Base-by-base conservation (phyloP, 2,329 filamentous ascomycete genomes). In the Cladosporium sp. region DNA sequence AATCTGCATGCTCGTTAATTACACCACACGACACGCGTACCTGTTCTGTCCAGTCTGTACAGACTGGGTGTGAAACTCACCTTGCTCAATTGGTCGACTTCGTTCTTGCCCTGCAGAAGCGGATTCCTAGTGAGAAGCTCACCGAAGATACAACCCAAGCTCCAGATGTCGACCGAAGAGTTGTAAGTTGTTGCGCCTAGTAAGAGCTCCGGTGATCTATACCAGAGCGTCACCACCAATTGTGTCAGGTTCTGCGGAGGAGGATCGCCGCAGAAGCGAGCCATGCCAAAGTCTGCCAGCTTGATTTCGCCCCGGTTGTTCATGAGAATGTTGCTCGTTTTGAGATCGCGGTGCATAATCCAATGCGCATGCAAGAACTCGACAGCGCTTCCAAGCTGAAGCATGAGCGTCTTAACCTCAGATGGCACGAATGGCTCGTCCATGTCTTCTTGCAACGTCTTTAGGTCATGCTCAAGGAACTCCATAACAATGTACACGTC, bases 271-370 rank as follows among this genome's bases (percentile, higher is more conserved):
- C 91, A 91, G 80, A 95, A 95, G 32, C 95, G 87, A 3, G 95
- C 94, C 92, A 99, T 97, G 78, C 95, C 95, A 76, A 99, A 99
- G 80, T 99, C 95, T 67, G 95, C 95, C 70, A 99, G 90, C 79
- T 97, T 97, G 78, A 99, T 89, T 77, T 91, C 89, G 55, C 95
- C 95, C 55, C 93, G 91, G 82, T 98, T 98, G 82, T 92, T 96
- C 80, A 99, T 90, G 57, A 99, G 88, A 57, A 99, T 88, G 75
- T 97, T 97, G 59, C 91, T 94, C 3, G 93, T 96, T 79, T 97
- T 97, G 74, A 97, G 87, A 79, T 97, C 93, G 65, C 93, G 92
- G 65, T 80, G 93, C 67, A 99, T 85, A 73, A 99, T 96, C 90
- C 90, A 96, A 79, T 92, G 88, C 57, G 86, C 85, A 81, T 99